Conservation (phyloP, 441 rosid genomes). For the Adansonia rubrostipa region DNA sequence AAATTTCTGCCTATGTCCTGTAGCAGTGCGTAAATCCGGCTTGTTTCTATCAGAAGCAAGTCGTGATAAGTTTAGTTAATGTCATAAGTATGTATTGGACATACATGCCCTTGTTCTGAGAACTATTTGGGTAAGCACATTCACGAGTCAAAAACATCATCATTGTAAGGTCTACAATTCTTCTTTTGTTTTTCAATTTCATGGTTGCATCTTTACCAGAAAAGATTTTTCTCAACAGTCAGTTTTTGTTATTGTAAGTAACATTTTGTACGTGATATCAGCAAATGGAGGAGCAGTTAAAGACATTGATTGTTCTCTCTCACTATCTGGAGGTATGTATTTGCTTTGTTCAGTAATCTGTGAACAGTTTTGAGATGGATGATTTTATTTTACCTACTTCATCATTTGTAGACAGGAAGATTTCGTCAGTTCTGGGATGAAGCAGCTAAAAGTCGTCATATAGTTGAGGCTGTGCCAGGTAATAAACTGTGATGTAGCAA, state of each 20-base stretch:
- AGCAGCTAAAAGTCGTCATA: constrained; percentile 84
- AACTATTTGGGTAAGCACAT: background rate
- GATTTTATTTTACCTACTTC: background rate
- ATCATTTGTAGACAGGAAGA: constrained; percentile 76
- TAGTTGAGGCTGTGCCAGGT: constrained; percentile 97
- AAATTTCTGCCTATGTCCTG: background rate
- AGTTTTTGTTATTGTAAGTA: constrained; percentile 1
- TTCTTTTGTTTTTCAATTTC: background rate
- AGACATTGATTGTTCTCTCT: constrained; percentile 27
- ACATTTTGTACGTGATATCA: background rate
- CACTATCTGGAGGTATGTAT: constrained; percentile 28
- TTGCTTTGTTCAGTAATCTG: background rate
- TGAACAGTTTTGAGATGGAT: background rate
- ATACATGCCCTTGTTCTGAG: background rate
- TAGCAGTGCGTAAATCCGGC: background rate
- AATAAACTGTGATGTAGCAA: constrained; percentile 18
- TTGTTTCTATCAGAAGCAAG: background rate
- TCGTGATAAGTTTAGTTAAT: background rate
- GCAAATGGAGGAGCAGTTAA: constrained; percentile 33
- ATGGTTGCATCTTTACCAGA: background rate
- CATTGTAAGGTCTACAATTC: background rate
- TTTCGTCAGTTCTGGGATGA: constrained; percentile 95
- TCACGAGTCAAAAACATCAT: background rate
- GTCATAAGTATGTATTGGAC: background rate
- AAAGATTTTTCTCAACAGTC: background rate